Evolutionary conservation across 148 eudicot species (phyloP), one percentile per base, ranked within the genome.

Genomic region (Diospyros kaki): DNA sequence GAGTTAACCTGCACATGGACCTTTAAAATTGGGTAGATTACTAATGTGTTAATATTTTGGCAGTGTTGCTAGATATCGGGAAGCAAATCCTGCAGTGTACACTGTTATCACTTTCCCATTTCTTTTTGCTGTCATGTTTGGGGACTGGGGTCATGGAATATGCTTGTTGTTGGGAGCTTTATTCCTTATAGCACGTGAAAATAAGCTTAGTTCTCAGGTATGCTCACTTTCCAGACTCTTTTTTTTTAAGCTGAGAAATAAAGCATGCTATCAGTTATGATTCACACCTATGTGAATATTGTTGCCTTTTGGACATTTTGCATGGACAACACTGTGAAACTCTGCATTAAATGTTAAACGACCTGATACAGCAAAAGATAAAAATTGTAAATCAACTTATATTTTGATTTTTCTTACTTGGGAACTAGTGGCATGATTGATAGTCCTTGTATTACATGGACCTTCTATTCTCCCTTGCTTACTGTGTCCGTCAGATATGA

Each of bases 71-170:
- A 87, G 88, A 83, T 96, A 96, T 79, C 93, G 89, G 87, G 99
- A 96, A 87, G 98, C 95, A 73, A 96, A 96, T 83, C 99, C 98
- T 46, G 93, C 99, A 51, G 98, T 96, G 71, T 96, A 88, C 85
- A 82, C 99, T 40, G 79, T 96, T 14, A 73, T 96, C 83, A 96
- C 99, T 53, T 96, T 96, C 75, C 99, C 99, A 18, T 96, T 96
- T 83, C 91, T 96, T 84, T 96, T 96, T 69, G 99, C 98, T 9
- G 99, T 96, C 85, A 96, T 96, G 99, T 96, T 93, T 83, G 99
- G 99, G 62, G 99, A 96, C 81, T 96, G 99, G 99, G 99, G 99
- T 77, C 99, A 96, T 80, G 99, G 99, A 70, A 87, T 91, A 76
- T 96, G 99, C 85, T 87, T 96, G 78, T 86, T 96, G 67, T 77